Conservation (phyloP, 805 yeast species). For the Saturnispora gosingensis region DNA sequence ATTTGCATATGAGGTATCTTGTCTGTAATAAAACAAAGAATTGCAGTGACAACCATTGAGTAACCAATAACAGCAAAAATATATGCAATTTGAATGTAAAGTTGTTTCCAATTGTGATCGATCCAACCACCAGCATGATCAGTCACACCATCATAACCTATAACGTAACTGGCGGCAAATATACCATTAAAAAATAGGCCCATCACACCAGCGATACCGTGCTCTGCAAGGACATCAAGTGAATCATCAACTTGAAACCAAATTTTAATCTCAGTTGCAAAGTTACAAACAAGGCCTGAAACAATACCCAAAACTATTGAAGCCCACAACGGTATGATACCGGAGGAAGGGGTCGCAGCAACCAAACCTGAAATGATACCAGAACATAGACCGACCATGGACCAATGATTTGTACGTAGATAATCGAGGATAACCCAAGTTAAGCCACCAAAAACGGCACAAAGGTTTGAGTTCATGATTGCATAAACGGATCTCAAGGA, state of each 20-base stretch:
- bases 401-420: constrained; percentile 83
- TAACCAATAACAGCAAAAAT: constrained; percentile 68
- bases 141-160: constrained; percentile 83
- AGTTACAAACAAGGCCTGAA: constrained; percentile 80
- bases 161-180: constrained; percentile 79
- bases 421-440: constrained; percentile 89
- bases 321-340: constrained; percentile 85
- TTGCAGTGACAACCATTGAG: constrained; percentile 63
- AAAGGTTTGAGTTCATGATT: constrained; percentile 81
- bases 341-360: constrained; percentile 95
- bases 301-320: constrained; percentile 76
- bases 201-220: constrained; percentile 90
- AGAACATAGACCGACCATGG: constrained; percentile 90
- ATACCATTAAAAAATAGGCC: constrained; percentile 85
- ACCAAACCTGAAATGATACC: constrained; percentile 94
- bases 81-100: constrained; percentile 84
- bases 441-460: constrained; percentile 85
- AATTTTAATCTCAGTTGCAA: constrained; percentile 80
- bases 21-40: constrained; percentile 66
- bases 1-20: constrained; percentile 74
- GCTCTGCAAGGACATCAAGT: constrained; percentile 95
- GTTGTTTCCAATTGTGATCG: constrained; percentile 80
- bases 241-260: constrained; percentile 81
- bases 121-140: constrained; percentile 90
- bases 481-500: constrained; percentile 79